Base-by-base conservation (phyloP, 192 early-diverging fungal genomes). In the Spizellomyces punctatus region DNA sequence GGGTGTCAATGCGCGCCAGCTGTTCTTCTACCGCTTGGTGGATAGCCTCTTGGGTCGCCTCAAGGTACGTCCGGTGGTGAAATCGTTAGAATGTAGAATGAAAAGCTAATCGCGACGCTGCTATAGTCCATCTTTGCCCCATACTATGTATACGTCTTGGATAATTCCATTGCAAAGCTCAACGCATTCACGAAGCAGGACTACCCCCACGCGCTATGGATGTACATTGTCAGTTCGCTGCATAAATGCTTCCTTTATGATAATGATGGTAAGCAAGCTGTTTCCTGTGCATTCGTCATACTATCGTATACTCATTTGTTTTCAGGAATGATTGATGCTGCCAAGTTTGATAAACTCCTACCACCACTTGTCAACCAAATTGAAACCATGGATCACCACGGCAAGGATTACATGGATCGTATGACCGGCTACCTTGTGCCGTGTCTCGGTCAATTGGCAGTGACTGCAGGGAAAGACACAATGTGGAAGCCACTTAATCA, bases 401-500 rank as follows among this genome's bases (percentile, higher is more conserved):
- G 79, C 71, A 50, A 71, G 63, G 22, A 63, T 69, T 78, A 81
- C 72, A 59, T 72, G 55, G 58, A 22, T 16, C 16, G 14, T 36
- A 69, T 69, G 48, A 46, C 65, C 48, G 43, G 8, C 10, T 58
- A 66, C 71, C 66, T 96, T 63, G 89, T 96, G 0, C 94, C 95
- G 6, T 90, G 86, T 14, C 68, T 93, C 44, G 91, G 88, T 60
- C 91, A 94, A 69, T 78, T 98, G 75, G 92, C 94, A 6, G 89
- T 90, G 0, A 89, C 90, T 3, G 83, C 86, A 21, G 85, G 87
- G 45, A 90, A 90, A 72, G 94, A 97, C 68, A 81, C 86, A 45
- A 74, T 89, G 50, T 95, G 94, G 95, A 96, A 98, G 81, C 81
- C 85, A 17, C 72, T 99, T 55, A 96, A 96, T 81, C 88, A 93